Base-by-base conservation (phyloP, 495 filamentous ascomycete species). In the Pyronema domesticum region DNA sequence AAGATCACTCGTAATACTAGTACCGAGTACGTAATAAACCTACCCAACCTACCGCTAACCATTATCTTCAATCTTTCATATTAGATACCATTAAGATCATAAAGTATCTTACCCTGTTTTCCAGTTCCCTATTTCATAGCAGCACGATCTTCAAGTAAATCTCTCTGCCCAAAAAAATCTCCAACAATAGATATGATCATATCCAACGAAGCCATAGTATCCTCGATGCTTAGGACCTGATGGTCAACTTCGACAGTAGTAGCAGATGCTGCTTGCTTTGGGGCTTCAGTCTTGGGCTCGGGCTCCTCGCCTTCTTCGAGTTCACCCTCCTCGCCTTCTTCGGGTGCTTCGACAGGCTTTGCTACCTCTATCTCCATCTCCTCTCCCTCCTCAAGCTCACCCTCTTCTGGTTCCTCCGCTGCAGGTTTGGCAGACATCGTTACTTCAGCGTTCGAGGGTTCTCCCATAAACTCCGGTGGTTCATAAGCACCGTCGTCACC, bases 151-250 rank as follows among this genome's bases (percentile, higher is more conserved):
- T 80, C 77, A 46, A 96, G 70, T 36, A 98, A 69, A 68, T 98
- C 91, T 54, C 80, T 73, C 70, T 98, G 91, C 2, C 91, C 88
- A 67, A 83, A 98, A 60, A 83, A 79, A 68, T 95, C 87, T 58
- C 87, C 91, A 39, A 83, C 82, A 30, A 98, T 73, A 0, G 85
- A 89, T 51, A 98, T 73, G 55, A 95, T 85, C 85, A 94, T 94
- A 65, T 95, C 89, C 6, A 95, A 72, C 53, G 83, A 82, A 3
- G 46, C 62, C 10, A 65, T 34, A 0, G 52, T 62, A 44, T 65
- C 62, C 4, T 57, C 62, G n/a, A 57, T 37, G 6, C 49, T 54
- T 19, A 42, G 43, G 30, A 53, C 50, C 15, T 60, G 34, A 30
- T 30, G 23, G 23, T 30, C 23, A 30, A 48, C 30, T 50, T 37